A percentile compares a stretch with the other conserved stretches of the same genome.
Conservation (phyloP, 495 filamentous ascomycete species). For the Xylaria grammica region DNA sequence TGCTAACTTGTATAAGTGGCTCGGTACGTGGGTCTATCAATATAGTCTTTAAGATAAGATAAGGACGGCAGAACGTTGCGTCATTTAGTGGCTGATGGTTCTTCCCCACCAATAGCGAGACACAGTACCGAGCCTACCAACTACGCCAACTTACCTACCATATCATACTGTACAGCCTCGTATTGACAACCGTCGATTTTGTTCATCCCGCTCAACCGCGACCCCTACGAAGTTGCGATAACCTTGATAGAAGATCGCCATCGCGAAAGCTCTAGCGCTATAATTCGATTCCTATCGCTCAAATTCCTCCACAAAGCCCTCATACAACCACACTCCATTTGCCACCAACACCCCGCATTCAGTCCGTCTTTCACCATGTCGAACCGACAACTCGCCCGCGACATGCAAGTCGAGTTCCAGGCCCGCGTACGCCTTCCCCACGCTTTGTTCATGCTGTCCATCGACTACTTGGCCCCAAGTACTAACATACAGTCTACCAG, state of each 20-base stretch:
- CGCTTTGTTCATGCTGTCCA: too few species aligned
- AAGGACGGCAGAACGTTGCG: not conserved
- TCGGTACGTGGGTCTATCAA: too few species aligned
- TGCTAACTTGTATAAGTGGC: not conserved
- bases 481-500: conserved; percentile 43
- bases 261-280: not conserved
- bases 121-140: too few species aligned
- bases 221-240: not conserved
- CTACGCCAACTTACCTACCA: too few species aligned
- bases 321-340: not conserved
- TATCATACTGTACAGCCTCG: not conserved
- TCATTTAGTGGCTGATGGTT: not conserved
- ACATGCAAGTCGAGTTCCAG: conserved; percentile 60
- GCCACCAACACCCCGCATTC: not conserved
- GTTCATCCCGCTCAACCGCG: not conserved
- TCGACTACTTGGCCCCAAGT: too few species aligned
- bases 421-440: conserved; percentile 44
- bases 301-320: not conserved
- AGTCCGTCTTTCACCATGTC: conserved; percentile 43
- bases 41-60: conserved; percentile 11
- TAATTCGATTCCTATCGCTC: not conserved
- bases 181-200: not conserved
- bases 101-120: not conserved
- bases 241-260: not conserved
- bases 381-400: conserved; percentile 56